phyloP scores from a whole-genome alignment of 441 rosid genomes.

The Populus hybrid region DNA sequence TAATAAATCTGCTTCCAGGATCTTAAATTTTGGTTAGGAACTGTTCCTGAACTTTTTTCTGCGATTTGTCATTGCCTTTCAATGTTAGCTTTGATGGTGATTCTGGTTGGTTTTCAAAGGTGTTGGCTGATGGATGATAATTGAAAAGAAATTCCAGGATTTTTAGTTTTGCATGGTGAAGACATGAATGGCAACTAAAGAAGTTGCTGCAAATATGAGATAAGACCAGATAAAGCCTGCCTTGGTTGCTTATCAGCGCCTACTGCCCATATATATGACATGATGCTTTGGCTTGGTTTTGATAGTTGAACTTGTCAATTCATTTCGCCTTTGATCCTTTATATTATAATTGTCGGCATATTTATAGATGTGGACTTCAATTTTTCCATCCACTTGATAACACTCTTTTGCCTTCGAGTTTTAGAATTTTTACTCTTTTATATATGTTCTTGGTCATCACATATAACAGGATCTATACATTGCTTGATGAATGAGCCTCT shows the following conservation, averaged over 20 bases:
- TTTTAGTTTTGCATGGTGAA: neutral
- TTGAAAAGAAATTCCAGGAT: no score
- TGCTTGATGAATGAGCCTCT: neutral
- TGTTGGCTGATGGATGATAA: neutral
- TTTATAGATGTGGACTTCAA: neutral
- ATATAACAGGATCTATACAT: neutral
- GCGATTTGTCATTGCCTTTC: neutral
- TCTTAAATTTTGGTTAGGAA: neutral
- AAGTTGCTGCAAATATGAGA: neutral
- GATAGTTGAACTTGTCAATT: neutral
- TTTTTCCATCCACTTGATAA: neutral
- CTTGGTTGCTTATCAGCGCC: neutral
- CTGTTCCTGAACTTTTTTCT: neutral
- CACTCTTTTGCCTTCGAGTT: neutral
- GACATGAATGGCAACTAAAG: neutral
- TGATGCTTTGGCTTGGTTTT: neutral
- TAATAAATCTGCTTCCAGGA: neutral
- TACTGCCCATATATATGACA: neutral
- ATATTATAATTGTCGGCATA: neutral
- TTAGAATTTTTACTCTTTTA: neutral
- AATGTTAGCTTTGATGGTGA: neutral
- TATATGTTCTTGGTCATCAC: neutral
- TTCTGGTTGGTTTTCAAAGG: neutral
- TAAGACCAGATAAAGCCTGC: neutral
- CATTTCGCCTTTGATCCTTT: neutral